phyloP scores from a whole-genome alignment of 352 stramenopile genomes.

The Globisporangium cederbergense region DNA sequence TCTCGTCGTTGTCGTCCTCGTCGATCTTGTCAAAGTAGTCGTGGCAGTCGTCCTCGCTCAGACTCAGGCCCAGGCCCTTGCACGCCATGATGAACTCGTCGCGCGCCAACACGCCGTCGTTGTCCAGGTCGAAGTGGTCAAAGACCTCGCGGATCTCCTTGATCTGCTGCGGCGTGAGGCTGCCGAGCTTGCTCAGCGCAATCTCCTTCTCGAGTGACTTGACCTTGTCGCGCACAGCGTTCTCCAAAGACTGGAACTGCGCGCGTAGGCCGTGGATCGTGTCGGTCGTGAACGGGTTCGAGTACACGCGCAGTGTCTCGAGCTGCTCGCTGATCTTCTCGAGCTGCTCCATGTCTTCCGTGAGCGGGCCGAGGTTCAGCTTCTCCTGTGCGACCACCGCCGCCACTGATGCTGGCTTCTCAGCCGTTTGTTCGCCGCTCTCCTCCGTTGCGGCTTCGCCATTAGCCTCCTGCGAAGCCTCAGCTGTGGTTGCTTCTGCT shows the following conservation, averaged over 20 bases:
- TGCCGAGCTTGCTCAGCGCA: constrained; percentile 76
- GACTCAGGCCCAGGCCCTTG: constrained; percentile 80
- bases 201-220: constrained; percentile 90
- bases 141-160: constrained; percentile 90
- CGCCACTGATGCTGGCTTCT: constrained; percentile 2
- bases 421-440: constrained; percentile 7
- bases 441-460: constrained; percentile 1
- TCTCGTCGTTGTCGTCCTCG: constrained; percentile 78
- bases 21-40: constrained; percentile 88
- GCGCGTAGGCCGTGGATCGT: constrained; percentile 87
- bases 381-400: constrained; percentile 21
- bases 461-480: no score
- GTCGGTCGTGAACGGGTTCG: constrained; percentile 88
- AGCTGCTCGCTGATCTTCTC: constrained; percentile 83
- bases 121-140: constrained; percentile 87
- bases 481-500: neutral
- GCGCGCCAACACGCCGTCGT: constrained; percentile 79
- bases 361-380: constrained; percentile 42
- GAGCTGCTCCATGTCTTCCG: constrained; percentile 77
- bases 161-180: constrained; percentile 79
- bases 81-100: constrained; percentile 91
- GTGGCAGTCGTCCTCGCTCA: constrained; percentile 88
- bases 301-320: constrained; percentile 79
- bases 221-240: constrained; percentile 71
- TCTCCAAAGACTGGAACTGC: constrained; percentile 82